These are phyloP conservation scores for Phialemoniopsis sp. DNA, from an alignment of 2,329 filamentous ascomycete genomes.

Conservation along the genomic window DNA sequence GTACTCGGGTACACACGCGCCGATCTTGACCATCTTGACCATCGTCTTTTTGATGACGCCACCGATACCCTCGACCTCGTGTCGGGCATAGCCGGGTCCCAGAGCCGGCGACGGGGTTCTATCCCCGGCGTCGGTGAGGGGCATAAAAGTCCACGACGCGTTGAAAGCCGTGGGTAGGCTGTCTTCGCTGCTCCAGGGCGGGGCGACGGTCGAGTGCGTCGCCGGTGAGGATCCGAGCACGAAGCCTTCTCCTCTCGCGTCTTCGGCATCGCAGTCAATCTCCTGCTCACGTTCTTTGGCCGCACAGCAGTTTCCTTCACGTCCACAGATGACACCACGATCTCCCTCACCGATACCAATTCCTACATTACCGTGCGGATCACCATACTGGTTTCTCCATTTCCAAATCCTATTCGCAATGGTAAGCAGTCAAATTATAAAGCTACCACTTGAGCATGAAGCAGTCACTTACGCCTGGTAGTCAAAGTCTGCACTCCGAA, in stretches of 20 bases:
- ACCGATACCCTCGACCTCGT: slow-evolving; percentile 89
- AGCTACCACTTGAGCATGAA: no score
- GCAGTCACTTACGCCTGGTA: slow-evolving; percentile 48
- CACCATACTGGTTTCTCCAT: slow-evolving; percentile 83
- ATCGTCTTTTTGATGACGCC: slow-evolving; percentile 83
- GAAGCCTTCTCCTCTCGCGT: slow-evolving; percentile 38
- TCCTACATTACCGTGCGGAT: slow-evolving; percentile 74
- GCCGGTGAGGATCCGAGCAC: slow-evolving; percentile 1
- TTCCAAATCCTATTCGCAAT: slow-evolving; percentile 64
- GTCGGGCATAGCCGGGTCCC: slow-evolving; percentile 72
- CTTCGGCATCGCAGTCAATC: slow-evolving; percentile 79
- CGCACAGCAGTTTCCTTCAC: slow-evolving; percentile 71
- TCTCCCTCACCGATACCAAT: slow-evolving; percentile 86
- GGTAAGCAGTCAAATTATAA: neutral
- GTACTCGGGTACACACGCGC: slow-evolving; percentile 80
- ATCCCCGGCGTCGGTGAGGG: slow-evolving; percentile 3
- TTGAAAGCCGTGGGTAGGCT: no score
- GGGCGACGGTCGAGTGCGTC: slow-evolving; percentile 10
- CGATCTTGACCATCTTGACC: slow-evolving; percentile 77
- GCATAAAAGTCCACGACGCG: no score
- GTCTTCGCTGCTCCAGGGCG: slow-evolving; percentile 9
- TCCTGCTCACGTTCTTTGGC: slow-evolving; percentile 77
- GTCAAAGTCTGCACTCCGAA: slow-evolving; percentile 55
- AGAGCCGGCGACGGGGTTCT: slow-evolving; percentile 45
- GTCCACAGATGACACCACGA: slow-evolving; percentile 82